Evolutionary conservation across 306 rosid genomes (phyloP), one percentile per base, ranked within the genome.

Genomic region (Quercus variabilis): DNA sequence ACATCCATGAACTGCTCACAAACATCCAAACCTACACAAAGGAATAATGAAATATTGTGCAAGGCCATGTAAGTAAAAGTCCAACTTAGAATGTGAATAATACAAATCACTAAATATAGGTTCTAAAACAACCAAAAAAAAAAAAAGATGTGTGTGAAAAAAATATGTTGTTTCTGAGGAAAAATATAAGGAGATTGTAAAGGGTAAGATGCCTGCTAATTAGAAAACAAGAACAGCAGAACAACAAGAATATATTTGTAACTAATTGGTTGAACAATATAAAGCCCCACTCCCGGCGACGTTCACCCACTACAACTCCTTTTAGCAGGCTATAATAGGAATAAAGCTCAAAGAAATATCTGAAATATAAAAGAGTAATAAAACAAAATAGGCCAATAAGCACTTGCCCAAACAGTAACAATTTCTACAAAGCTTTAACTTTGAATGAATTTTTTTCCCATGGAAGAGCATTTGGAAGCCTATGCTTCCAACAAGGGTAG

Each of bases 1-100:
- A 95, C 94, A 85, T 95, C 99, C 96, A 95, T 92, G 87, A 95
- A 95, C 84, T 88, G 95, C 87, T 94, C 99, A 33, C 94, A 94
- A 51, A 90, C 88, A 85, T 93, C 99, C 88, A 91, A 85, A 84
- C 99, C 99, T 95, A 83, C 72, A 82, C 59, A 78, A 81, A 54
- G 31, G 69, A 46, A 78, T 70, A 87, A 81, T 77, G 33, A 85
- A 52, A 62, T 76, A 26, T 51, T 55, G 80, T 65, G 72, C 56
- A 69, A 85, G 43, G 75, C 31, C 63, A 78, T 23, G 31, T 51
- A 85, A 54, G 75, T 55, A 64, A 58, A 82, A 71, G 55, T 72
- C 21, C 30, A 74, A 3, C 31, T 56, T 31, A 60, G 73, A 57
- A 72, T 14, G 26, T 58, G 14, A 74, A 52, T 21, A 31, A 76